Evolutionary conservation across 495 filamentous ascomycete genomes (phyloP), one percentile per base, ranked within the genome.

Genomic region (Penicillium herquei): DNA sequence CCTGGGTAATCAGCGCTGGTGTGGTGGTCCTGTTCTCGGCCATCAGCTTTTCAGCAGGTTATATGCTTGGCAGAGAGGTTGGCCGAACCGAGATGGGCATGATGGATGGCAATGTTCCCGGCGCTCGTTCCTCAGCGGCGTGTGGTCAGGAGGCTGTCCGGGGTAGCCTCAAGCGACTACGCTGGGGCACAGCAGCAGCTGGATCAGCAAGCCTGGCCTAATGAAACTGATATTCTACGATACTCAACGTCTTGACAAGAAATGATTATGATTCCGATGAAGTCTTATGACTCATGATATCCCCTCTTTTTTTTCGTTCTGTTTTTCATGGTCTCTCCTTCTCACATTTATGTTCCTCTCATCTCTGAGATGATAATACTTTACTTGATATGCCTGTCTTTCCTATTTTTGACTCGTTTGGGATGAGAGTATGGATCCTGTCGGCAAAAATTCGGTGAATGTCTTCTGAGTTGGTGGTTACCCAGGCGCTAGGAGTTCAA

Each of bases 11-110:
- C 37, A 89, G 86, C 39, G 94, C 94, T 0, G 93, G 94, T 0
- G 92, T 96, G 5, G 89, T 98, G 7, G 89, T 98, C 9, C 75
- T 98, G 3, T 86, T 98, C 39, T 90, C 87, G 2, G 94, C 93
- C 2, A 85, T 97, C 47, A 92, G 91, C 54, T 98, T 98, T 64
- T 89, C 91, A 0, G 94, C 94, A 0, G 94, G 94, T 0, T 98
- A 96, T 63, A 89, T 89, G 10, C 83, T 96, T 14, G 94, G 94
- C 10, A 79, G 83, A 21, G 91, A 96, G 64, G 88, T 90, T 1
- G 91, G 90, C 0, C 78, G 83, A 31, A 74, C 86, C 26, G 90
- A 94, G 65, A 76, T 76, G 18, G 74, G 72, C 12, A 61, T 70
- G 14, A 63, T 72, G 51, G 70, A 74, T 50, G 65, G 66, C 10